phyloP scores from a whole-genome alignment of 768 basidiomycete species.

The Cyclocybe aegerita region DNA sequence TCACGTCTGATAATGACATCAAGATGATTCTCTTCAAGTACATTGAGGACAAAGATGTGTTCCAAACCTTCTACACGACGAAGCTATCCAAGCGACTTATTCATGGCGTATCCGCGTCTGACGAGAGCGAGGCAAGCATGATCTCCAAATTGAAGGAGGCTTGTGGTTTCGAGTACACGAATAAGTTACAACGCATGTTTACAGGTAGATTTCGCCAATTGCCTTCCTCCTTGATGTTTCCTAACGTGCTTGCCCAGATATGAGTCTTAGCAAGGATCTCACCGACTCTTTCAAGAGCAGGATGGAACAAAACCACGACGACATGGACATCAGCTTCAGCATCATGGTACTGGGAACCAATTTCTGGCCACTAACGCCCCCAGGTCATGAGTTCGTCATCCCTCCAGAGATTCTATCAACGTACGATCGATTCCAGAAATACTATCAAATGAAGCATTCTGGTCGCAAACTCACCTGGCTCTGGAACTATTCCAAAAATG shows the following conservation, averaged over 20 bases:
- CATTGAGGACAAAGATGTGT: slow-evolving; percentile 98
- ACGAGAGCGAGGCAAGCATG: slow-evolving; percentile 97
- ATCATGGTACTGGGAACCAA: slow-evolving; percentile 94
- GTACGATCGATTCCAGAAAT: slow-evolving; percentile 89
- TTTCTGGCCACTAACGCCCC: slow-evolving; percentile 91
- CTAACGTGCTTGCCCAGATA: slow-evolving; percentile 52
- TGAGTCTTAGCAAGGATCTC: slow-evolving; percentile 92
- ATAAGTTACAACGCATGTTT: slow-evolving; percentile 96
- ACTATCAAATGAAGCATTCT: slow-evolving; percentile 91
- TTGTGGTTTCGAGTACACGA: slow-evolving; percentile 96
- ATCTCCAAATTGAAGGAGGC: slow-evolving; percentile 96
- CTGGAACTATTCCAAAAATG: slow-evolving; percentile 98
- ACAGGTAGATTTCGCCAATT: slow-evolving; percentile 54
- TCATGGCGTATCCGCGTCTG: slow-evolving; percentile 86
- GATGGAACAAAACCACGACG: slow-evolving; percentile 83
- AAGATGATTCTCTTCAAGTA: slow-evolving; percentile 99
- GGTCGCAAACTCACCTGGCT: slow-evolving; percentile 97
- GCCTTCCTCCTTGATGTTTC: neutral
- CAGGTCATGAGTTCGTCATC: slow-evolving; percentile 83
- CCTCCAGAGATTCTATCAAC: slow-evolving; percentile 85
- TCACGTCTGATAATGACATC: slow-evolving; percentile 27
- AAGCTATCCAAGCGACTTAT: slow-evolving; percentile 93
- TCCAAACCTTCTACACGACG: slow-evolving; percentile 96
- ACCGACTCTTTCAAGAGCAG: slow-evolving; percentile 94
- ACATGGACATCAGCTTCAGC: slow-evolving; percentile 87